Conservation (phyloP, 441 rosid species). For the Omphalea diandra region DNA sequence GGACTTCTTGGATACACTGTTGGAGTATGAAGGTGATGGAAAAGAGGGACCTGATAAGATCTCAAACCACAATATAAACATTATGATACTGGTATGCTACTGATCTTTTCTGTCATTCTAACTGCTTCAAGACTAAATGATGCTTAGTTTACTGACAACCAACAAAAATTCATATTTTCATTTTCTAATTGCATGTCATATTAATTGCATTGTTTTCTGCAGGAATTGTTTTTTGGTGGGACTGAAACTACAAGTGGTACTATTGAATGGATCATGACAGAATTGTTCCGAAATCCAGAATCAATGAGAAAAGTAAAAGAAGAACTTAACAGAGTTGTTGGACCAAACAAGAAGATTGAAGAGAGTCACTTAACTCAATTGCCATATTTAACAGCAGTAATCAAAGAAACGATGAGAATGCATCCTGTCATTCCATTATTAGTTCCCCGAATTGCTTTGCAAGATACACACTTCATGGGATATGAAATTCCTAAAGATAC, state of each 20-base stretch:
- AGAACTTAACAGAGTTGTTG: slow-evolving; percentile 15
- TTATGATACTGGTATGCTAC: slow-evolving; percentile 36
- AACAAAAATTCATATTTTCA: too few species aligned
- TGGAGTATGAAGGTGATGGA: slow-evolving; percentile 41
- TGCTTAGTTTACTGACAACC: too few species aligned
- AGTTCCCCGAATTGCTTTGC: slow-evolving; percentile 18
- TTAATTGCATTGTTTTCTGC: too few species aligned
- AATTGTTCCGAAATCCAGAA: slow-evolving; percentile 13
- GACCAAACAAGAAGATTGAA: slow-evolving; percentile 14
- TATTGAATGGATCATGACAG: slow-evolving; percentile 28
- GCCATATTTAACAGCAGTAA: slow-evolving; percentile 36
- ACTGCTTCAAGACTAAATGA: too few species aligned
- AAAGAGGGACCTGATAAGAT: slow-evolving; percentile 32
- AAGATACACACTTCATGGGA: slow-evolving; percentile 28
- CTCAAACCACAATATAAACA: slow-evolving; percentile 27
- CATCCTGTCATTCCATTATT: slow-evolving; percentile 43
- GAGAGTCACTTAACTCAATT: slow-evolving; percentile 26
- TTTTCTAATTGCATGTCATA: too few species aligned
- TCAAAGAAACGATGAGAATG: slow-evolving; percentile 42
- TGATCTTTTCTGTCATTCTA: neutral
- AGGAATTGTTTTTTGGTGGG: slow-evolving; percentile 30
- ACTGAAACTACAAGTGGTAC: slow-evolving; percentile 35
- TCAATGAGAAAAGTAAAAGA: slow-evolving; percentile 17
- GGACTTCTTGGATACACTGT: slow-evolving; percentile 44
- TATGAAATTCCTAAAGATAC: slow-evolving; percentile 28